Evolutionary conservation across 2,329 filamentous ascomycete species (phyloP).

Genomic region (Aureobasidium sp.): DNA sequence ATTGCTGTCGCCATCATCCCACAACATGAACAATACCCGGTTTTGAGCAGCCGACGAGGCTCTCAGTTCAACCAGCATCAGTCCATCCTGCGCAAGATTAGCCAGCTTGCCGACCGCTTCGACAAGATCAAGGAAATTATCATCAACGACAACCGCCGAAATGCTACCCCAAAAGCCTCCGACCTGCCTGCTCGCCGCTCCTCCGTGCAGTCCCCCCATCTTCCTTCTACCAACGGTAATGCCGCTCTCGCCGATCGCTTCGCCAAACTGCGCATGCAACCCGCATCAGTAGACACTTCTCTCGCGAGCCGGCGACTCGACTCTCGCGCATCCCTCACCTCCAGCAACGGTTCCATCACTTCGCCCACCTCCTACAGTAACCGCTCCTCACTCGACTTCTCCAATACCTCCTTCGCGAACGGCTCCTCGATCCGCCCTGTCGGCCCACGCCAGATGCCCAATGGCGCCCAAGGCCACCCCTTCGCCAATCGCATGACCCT

Average conservation of each 20-base stretch:
- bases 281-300: constrained; percentile 13
- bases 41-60: background rate
- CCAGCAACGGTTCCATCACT: constrained; percentile 28
- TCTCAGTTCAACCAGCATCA: background rate
- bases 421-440: constrained; percentile 22
- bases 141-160: constrained; percentile 44
- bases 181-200: constrained; percentile 15
- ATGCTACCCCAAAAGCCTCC: constrained; percentile 43
- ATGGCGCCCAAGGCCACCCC: constrained; percentile 16
- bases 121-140: constrained; percentile 42
- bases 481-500: constrained; percentile 30
- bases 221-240: constrained; percentile 24
- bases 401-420: constrained; percentile 5
- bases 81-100: constrained; percentile 24
- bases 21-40: constrained; percentile 62
- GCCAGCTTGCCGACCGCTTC: constrained; percentile 33
- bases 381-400: constrained; percentile 18
- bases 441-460: constrained; percentile 49
- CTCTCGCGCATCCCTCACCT: constrained; percentile 21
- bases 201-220: background rate
- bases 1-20: constrained; percentile 71
- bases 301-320: constrained; percentile 15
- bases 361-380: constrained; percentile 17
- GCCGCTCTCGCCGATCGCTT: constrained; percentile 35
- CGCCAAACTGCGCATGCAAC: constrained; percentile 20